Base-by-base conservation (phyloP, 805 yeast genomes). In the Lipomyces mesembrius region DNA sequence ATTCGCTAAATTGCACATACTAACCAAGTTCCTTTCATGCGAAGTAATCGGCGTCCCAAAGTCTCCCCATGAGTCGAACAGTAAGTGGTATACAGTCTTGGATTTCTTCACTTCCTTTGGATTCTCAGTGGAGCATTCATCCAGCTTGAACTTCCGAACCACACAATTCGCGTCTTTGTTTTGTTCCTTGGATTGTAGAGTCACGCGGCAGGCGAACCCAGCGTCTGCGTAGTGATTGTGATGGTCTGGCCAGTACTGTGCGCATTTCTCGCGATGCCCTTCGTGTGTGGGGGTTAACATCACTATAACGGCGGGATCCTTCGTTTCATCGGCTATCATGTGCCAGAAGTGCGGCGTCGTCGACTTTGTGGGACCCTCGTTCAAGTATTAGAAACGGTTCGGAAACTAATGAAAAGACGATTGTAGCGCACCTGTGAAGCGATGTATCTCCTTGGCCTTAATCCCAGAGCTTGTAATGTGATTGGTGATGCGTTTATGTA, bases 401-500 rank as follows among this genome's bases (percentile, higher is more conserved):
- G 7, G n/a, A 11, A 17, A 14, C 55, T 52, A 22, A 52, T 29
- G 55, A 14, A 25, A 52, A 8, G n/a, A 22, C 25, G 17, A 11
- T 4, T 14, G 39, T 37, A 12, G 39, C 39, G n/a, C 14, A 71
- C 62, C 80, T 81, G 56, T 78, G 66, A 73, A 60, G 54, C 83
- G 73, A 71, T 78, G 64, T 75, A 81, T 11, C 64, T 59, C 32
- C 73, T 73, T 22, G 72, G 75, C 71, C 22, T 51, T 37, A 39
- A 7, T 29, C 66, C 65, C 12, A 70, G 71, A 7, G 76, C 71
- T 74, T 82, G 72, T 77, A 81, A 72, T 74, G 82, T 74, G 72
- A 91, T 77, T 78, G 91, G 89, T 29, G 93, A 91, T 0, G 98
- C 99, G 78, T 93, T 93, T 73, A 93, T 91, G 76, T 93, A 93